Evolutionary conservation across 2,329 filamentous ascomycete species (phyloP).

Genomic region (Apiospora saccharicola): DNA sequence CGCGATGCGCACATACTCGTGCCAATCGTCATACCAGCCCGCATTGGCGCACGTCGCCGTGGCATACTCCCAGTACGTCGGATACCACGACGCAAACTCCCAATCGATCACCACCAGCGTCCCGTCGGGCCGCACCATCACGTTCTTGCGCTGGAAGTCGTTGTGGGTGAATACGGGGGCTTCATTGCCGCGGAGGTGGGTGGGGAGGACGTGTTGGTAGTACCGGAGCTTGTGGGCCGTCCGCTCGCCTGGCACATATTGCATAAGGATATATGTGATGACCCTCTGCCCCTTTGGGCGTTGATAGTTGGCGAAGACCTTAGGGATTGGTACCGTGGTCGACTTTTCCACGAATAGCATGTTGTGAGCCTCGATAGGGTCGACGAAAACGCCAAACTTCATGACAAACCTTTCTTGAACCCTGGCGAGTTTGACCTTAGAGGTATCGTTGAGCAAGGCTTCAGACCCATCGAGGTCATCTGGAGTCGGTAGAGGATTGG

Average conservation of each 20-base stretch:
- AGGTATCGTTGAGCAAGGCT: constrained; percentile 21
- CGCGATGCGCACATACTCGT: neutral
- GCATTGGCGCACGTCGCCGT: neutral
- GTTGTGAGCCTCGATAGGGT: constrained; percentile 33
- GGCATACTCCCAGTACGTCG: constrained; percentile 13
- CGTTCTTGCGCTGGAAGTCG: constrained; percentile 10
- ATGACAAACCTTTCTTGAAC: constrained; percentile 24
- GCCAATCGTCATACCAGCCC: constrained; percentile 1
- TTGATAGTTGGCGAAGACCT: constrained; percentile 36
- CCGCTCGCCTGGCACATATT: constrained; percentile 26
- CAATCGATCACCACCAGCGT: neutral
- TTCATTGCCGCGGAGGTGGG: neutral
- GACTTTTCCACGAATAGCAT: constrained; percentile 33
- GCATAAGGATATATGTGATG: constrained; percentile 29
- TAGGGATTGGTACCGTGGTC: constrained; percentile 31
- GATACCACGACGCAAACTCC: constrained; percentile 14
- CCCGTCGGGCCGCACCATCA: neutral
- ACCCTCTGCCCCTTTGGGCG: neutral
- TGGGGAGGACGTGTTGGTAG: neutral
- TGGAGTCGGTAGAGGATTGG: constrained; percentile 24
- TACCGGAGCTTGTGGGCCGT: constrained; percentile 2
- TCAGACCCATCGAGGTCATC: constrained; percentile 25
- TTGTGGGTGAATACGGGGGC: neutral
- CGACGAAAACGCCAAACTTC: constrained; percentile 30
- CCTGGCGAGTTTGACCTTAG: constrained; percentile 18